phyloP scores from a whole-genome alignment of 352 stramenopile genomes.

The Pythium grandisporangium region DNA sequence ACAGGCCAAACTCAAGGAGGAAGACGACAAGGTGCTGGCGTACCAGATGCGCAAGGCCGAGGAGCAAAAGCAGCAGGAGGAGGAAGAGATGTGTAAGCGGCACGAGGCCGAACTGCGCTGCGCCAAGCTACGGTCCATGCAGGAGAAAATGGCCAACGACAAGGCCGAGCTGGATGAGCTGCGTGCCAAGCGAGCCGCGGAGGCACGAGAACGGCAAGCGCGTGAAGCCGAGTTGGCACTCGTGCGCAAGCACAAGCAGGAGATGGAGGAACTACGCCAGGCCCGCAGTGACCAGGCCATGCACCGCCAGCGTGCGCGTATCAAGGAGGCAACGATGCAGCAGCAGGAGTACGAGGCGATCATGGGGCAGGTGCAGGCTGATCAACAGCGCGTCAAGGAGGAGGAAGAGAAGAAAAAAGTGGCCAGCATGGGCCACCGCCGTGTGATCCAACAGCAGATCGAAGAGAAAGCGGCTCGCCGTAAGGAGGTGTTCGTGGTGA shows the following conservation, averaged over 20 bases:
- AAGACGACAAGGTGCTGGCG: constrained; percentile 55
- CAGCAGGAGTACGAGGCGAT: constrained; percentile 87
- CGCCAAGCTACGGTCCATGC: constrained; percentile 61
- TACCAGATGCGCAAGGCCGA: constrained; percentile 75
- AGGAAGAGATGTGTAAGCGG: constrained; percentile 52
- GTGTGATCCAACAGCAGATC: constrained; percentile 87
- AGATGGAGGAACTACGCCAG: constrained; percentile 68
- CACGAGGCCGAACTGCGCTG: constrained; percentile 68
- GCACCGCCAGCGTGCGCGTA: constrained; percentile 56
- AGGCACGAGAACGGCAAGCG: constrained; percentile 83
- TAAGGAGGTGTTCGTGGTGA: constrained; percentile 59
- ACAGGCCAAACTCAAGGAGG: constrained; percentile 70
- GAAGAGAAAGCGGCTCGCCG: constrained; percentile 74
- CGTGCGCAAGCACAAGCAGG: constrained; percentile 78
- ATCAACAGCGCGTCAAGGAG: constrained; percentile 40
- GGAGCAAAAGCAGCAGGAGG: constrained; percentile 45
- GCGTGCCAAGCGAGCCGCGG: constrained; percentile 82
- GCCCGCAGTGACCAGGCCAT: constrained; percentile 57
- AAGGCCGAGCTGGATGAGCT: constrained; percentile 89
- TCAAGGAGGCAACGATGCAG: constrained; percentile 77
- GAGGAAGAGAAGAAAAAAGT: constrained; percentile 62
- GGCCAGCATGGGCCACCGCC: constrained; percentile 55
- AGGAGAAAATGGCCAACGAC: constrained; percentile 85
- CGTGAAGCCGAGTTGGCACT: constrained; percentile 77
- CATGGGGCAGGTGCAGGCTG: constrained; percentile 70